Base-by-base conservation (phyloP, 805 yeast genomes). In the Zygotorulaspora danielsina region DNA sequence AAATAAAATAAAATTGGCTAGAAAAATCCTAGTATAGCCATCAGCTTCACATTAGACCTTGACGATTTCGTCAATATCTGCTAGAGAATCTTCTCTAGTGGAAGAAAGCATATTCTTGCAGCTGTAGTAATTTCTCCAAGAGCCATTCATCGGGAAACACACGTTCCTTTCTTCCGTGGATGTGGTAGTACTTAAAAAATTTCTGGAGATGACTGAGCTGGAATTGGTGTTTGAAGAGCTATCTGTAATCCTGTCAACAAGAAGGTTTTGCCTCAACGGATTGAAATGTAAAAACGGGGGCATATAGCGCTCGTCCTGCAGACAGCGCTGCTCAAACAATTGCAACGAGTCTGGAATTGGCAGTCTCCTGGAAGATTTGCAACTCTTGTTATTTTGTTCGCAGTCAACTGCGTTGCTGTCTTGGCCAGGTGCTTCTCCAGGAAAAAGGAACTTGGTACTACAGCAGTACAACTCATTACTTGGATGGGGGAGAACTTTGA, bases 271-370 rank as follows among this genome's bases (percentile, higher is more conserved):
- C 15, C 11, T 27, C 31, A 27, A 12, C 18, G 31, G 31, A 5
- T 18, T 8, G 8, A 27, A 27, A 15, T 27, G 31, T 15, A 27
- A 27, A 27, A 27, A 27, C 15, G 31, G 31, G 18, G 31, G 31
- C 18, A 27, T 12, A 12, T 15, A 15, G 31, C 18, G n/a, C 12
- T 27, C 15, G 31, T 12, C 4, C 17, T 18, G 16, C 8, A 18
- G 11, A 13, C 17, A 9, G 6, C 12, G 12, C 13, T 8, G 12
- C 9, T 32, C 34, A 32, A 32, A 32, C 17, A 32, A 19, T 32
- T 32, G 20, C 6, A 32, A 17, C 3, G 34, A 32, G 7, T 19
- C 24, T n/a, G 34, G 34, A 7, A 32, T 11, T 4, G 34, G 25
- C 11, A 32, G 10, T 4, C 15, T 19, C 17, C 15, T 32, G 7